Percentiles rank a stretch among this genome's conserved stretches.
phyloP scores from a whole-genome alignment of 1,284 basidiomycete genomes.

The Sutorius eximius region DNA sequence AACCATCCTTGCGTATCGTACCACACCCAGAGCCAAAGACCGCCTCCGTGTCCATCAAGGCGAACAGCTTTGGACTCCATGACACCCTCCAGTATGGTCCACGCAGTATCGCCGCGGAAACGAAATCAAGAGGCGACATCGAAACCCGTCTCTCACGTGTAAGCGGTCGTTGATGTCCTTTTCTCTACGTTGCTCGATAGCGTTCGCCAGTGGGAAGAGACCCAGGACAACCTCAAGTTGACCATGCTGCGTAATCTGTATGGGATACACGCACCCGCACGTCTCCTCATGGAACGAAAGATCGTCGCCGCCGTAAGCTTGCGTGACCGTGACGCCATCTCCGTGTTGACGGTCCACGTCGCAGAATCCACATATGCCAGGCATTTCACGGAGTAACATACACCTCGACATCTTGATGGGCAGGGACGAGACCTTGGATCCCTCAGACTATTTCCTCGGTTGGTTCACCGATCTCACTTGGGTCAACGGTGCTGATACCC shows the following conservation, averaged over 20 bases:
- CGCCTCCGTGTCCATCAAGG: slow-evolving; percentile 68
- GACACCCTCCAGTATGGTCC: slow-evolving; percentile 78
- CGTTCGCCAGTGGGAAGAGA: slow-evolving; percentile 80
- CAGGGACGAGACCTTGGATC: slow-evolving; percentile 78
- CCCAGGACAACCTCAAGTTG: slow-evolving; percentile 86
- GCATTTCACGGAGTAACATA: slow-evolving; percentile 69
- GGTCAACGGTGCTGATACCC: slow-evolving; percentile 4
- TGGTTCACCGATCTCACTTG: slow-evolving; percentile 25
- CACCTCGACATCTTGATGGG: slow-evolving; percentile 92
- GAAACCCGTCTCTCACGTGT: slow-evolving; percentile 71
- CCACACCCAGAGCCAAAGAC: slow-evolving; percentile 56
- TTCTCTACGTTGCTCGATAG: background rate
- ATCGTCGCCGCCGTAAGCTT: slow-evolving; percentile 67
- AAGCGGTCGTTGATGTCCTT: slow-evolving; percentile 19
- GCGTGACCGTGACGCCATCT: background rate
- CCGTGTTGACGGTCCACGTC: background rate
- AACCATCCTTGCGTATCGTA: slow-evolving; percentile 66
- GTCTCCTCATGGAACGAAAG: slow-evolving; percentile 92
- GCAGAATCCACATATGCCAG: slow-evolving; percentile 66
- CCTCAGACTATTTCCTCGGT: slow-evolving; percentile 75
- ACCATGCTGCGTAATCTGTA: slow-evolving; percentile 84
- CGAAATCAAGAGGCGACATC: slow-evolving; percentile 55
- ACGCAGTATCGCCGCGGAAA: slow-evolving; percentile 70
- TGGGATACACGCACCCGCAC: slow-evolving; percentile 87
- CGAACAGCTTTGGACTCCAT: slow-evolving; percentile 74